Evolutionary conservation across 2,329 filamentous ascomycete species (phyloP), one percentile per base, ranked within the genome.

Genomic region (Cephalotrichum gorgonifer): DNA sequence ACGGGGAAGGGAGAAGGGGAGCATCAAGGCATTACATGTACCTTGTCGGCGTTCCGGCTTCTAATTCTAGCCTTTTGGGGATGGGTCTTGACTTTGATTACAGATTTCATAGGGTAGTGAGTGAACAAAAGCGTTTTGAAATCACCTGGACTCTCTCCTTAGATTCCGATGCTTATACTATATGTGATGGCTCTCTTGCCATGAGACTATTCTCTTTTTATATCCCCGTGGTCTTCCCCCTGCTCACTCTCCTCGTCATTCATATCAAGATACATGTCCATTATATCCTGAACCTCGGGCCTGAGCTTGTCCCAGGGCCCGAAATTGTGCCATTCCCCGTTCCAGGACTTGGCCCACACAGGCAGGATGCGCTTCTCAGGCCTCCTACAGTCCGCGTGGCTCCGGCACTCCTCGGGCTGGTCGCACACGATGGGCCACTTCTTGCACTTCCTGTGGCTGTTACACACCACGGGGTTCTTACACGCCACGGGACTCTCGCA

Each of bases 151-250:
- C 7, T 39, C 17, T 22, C 35, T 20, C 6, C 6, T 20, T 22
- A 39, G 17, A 9, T 39, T 39, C 35, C n/a, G 35, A 39, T 20
- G 17, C 35, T 20, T 22, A 22, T 39, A 11, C 35, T 12, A 15
- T 39, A 39, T 39, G 35, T 20, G n/a, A n/a, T n/a, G n/a, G n/a
- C n/a, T n/a, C n/a, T n/a, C n/a, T n/a, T n/a, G n/a, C n/a, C n/a
- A n/a, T n/a, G n/a, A n/a, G n/a, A 22, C 43, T 22, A 35, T n/a
- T 31, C 57, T 52, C 20, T 52, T 51, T 14, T 58, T 54, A 44
- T 56, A 54, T 43, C 53, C 53, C 43, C 61, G 57, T 27, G 14
- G 27, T 43, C 33, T 31, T 28, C 38, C 20, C 20, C 11, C 30
- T 14, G 27, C 27, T n/a, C n/a, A n/a, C n/a, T 14, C 17, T 22